Base-by-base conservation (phyloP, 2,329 filamentous ascomycete species). In the Microcyclospora pomicola region DNA sequence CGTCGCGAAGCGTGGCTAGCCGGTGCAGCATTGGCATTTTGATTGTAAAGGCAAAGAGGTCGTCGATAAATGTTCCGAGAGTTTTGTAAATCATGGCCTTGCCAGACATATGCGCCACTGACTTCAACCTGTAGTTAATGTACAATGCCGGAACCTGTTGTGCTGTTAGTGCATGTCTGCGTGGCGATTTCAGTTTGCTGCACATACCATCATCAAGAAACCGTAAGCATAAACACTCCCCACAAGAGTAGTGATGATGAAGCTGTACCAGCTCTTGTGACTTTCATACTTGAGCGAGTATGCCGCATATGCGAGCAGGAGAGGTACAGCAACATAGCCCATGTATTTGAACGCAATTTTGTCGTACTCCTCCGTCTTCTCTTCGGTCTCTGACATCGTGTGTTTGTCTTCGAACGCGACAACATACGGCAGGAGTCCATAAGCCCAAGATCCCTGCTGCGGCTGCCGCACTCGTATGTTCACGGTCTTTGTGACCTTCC, bases 21-120 rank as follows among this genome's bases (percentile, higher is more conserved):
- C 91, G 77, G 62, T 98, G 91, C 36, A 98, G 70, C 45, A 87
- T 76, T 1, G 91, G 91, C 91, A 98, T 98, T 67, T 96, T 96
- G 68, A 98, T 95, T 30, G 91, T 98, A 55, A 96, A 98, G 2
- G 91, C 91, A 56, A 98, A 98, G 27, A 98, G 69, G 57, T 98
- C 91, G 62, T 98, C 91, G 59, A 98, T 96, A 60, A 98, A 98
- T 5, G 91, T 96, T 67, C 96, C 95, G 48, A 96, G 68, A 64
- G 94, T 94, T 66, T 96, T 95, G 73, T 95, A 95, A 60, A 80
- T 88, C 85, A 98, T 91, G 34, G 91, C 86, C 65, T 85, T 88
- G 49, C 73, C 84, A 1, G 91, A 87, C 88, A 98, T 94, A 64
- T 98, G 91, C 9, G 91, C 91, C 27, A 96, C 84, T 49, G 67